A percentile compares a stretch with the other conserved stretches of the same genome.
Evolutionary conservation across 1,284 basidiomycete species (phyloP).

Genomic region (Athelia psychrophila): DNA sequence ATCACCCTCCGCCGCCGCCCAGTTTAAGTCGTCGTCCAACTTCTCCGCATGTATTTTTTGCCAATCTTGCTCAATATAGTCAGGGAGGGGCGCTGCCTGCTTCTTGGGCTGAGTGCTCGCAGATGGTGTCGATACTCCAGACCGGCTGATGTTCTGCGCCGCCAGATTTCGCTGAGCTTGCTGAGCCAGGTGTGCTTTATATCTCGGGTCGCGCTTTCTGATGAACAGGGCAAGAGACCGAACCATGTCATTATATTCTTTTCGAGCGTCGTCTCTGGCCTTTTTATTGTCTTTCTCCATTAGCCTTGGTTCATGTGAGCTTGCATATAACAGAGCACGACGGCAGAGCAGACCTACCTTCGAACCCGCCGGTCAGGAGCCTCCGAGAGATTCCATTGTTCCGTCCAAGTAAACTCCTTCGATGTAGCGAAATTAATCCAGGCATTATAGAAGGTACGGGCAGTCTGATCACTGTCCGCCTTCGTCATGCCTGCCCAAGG

Average conservation of each 20-base stretch:
- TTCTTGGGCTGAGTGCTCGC: constrained; percentile 13
- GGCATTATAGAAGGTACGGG: constrained; percentile 78
- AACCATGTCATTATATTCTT: constrained; percentile 93
- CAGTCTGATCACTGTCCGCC: constrained; percentile 41
- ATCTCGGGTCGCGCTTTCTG: constrained; percentile 92
- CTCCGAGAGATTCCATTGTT: constrained; percentile 80
- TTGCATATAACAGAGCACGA: constrained; percentile 1
- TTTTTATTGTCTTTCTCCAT: constrained; percentile 99
- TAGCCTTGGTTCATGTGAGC: constrained; percentile 42
- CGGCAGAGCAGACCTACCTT: constrained; percentile 43
- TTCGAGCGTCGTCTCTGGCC: constrained; percentile 80
- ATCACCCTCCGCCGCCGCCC: constrained; percentile 59
- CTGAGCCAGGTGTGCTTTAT: constrained; percentile 67
- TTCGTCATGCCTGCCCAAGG: constrained; percentile 56
- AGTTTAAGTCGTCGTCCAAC: constrained; percentile 61
- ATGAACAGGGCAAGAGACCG: constrained; percentile 85
- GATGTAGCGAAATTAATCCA: constrained; percentile 88
- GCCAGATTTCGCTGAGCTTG: constrained; percentile 35
- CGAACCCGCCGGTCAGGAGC: constrained; percentile 87
- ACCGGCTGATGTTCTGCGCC: constrained; percentile 4
- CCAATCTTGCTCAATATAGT: constrained; percentile 84
- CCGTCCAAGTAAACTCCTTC: constrained; percentile 91
- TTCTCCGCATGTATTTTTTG: constrained; percentile 53
- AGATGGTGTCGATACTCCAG: constrained; percentile 25
- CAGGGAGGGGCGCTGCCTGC: constrained; percentile 22